A percentile compares a stretch with the other conserved stretches of the same genome.
Conservation (phyloP, 2,329 filamentous ascomycete species). For the Trichoderma lentiforme region DNA sequence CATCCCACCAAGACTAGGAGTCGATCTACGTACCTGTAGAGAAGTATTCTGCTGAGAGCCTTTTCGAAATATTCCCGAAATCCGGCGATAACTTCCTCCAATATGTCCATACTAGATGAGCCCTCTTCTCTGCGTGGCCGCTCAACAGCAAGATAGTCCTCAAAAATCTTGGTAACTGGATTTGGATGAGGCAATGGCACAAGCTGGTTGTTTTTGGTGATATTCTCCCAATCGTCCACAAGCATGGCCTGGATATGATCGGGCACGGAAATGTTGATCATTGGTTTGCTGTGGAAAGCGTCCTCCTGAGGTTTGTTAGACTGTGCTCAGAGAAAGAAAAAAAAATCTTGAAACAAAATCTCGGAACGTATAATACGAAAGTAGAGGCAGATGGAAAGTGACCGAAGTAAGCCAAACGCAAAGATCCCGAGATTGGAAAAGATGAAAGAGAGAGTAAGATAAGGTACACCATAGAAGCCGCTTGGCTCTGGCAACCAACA, state of each 20-base stretch:
- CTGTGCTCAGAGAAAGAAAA: neutral
- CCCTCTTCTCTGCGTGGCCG: conserved; percentile 61
- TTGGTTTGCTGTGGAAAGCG: conserved; percentile 75
- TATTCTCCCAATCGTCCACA: conserved; percentile 98
- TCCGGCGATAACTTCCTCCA: conserved; percentile 84
- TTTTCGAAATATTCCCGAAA: conserved; percentile 94
- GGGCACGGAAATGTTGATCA: conserved; percentile 80
- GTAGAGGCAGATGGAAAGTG: neutral
- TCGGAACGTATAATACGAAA: neutral
- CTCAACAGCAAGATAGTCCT: conserved; percentile 74
- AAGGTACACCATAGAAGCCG: neutral
- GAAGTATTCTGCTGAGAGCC: conserved; percentile 77
- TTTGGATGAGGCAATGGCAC: conserved; percentile 77
- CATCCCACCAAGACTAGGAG: neutral
- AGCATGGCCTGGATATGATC: conserved; percentile 88
- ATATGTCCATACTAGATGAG: conserved; percentile 73
- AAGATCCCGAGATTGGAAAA: neutral
- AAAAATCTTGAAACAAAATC: neutral
- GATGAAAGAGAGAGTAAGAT: neutral
- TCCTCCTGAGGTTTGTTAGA: conserved; percentile 66
- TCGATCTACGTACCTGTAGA: conserved; percentile 61
- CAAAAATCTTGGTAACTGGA: conserved; percentile 72
- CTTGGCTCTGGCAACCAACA: neutral
- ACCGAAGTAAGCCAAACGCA: neutral
- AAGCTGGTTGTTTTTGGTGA: conserved; percentile 91